Conservation (phyloP, 225 moss, liverwort and hornwort species). For the Polytrichum commune region DNA sequence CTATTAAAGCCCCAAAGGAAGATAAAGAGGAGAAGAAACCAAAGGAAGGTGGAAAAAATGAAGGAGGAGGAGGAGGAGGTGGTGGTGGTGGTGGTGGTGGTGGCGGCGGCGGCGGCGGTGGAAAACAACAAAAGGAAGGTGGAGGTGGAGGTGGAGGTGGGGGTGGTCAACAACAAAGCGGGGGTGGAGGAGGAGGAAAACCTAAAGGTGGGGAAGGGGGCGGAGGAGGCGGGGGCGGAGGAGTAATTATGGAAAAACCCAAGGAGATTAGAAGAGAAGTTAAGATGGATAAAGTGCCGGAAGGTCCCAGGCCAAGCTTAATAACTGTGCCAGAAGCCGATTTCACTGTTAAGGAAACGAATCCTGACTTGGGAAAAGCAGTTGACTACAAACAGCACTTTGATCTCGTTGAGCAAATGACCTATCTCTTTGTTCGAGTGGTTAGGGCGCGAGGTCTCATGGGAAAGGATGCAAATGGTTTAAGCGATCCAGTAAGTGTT, state of each 20-base stretch:
- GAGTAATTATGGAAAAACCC: not conserved
- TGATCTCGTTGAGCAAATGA: conserved; percentile 79
- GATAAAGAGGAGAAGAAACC: conserved; percentile 3
- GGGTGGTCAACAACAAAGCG: not conserved
- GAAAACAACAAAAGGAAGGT: not conserved
- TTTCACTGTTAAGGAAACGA: conserved; percentile 71
- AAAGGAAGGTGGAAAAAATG: not conserved
- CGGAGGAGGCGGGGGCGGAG: not conserved
- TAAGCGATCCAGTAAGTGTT: conserved; percentile 40
- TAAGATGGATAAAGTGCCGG: conserved; percentile 19
- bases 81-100: not conserved
- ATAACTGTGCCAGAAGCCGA: conserved; percentile 57
- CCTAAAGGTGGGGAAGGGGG: not conserved
- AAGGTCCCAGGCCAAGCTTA: conserved; percentile 26
- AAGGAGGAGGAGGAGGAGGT: not conserved
- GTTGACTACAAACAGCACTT: conserved; percentile 70
- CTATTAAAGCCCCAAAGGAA: not conserved
- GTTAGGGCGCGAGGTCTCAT: conserved; percentile 62
- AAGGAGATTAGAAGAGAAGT: conserved; percentile 6
- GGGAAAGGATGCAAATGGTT: conserved; percentile 65
- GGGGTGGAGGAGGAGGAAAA: not conserved
- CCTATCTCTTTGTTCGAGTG: conserved; percentile 62
- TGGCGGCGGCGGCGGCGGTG: not conserved
- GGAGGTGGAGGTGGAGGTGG: not conserved
- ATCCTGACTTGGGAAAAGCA: conserved; percentile 58